Evolutionary conservation across 495 filamentous ascomycete species (phyloP).

Genomic region (Xylaria flabelliformis): DNA sequence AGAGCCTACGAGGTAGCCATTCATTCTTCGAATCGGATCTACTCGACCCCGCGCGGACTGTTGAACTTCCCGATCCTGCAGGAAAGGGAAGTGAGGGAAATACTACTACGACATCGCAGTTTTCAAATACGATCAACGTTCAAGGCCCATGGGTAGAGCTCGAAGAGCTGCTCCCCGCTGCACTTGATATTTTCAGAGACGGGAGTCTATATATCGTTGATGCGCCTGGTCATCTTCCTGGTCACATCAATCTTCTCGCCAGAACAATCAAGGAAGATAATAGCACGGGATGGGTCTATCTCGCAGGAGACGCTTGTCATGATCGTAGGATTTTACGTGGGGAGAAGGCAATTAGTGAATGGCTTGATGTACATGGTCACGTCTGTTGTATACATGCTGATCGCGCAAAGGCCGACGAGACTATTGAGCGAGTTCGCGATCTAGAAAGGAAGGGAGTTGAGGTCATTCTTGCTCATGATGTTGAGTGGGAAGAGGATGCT

Average conservation of each 20-base stretch:
- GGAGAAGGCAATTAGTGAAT: conserved; percentile 49
- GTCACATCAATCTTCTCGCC: conserved; percentile 53
- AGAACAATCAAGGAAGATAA: conserved; percentile 11
- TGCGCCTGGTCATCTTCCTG: conserved; percentile 53
- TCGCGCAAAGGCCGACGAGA: conserved; percentile 41
- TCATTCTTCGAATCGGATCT: conserved; percentile 50
- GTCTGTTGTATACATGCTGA: conserved; percentile 50
- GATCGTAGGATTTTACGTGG: conserved; percentile 47
- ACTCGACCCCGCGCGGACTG: conserved; percentile 41
- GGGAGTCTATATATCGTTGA: conserved; percentile 47
- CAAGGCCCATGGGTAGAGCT: conserved; percentile 36
- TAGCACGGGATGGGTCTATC: conserved; percentile 40
- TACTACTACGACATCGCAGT: background rate
- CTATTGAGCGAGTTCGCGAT: conserved; percentile 39
- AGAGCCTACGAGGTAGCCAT: conserved; percentile 39
- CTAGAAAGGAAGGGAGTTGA: conserved; percentile 47
- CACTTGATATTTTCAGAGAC: conserved; percentile 51
- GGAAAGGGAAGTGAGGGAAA: background rate
- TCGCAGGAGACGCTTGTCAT: conserved; percentile 54
- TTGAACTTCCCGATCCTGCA: conserved; percentile 43
- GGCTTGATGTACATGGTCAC: conserved; percentile 42
- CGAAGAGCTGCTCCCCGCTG: conserved; percentile 38
- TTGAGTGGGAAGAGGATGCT: conserved; percentile 44
- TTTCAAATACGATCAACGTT: background rate
- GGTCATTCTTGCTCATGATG: conserved; percentile 53